phyloP scores from a whole-genome alignment of 768 basidiomycete species.

The Hygrocybe punicea region DNA sequence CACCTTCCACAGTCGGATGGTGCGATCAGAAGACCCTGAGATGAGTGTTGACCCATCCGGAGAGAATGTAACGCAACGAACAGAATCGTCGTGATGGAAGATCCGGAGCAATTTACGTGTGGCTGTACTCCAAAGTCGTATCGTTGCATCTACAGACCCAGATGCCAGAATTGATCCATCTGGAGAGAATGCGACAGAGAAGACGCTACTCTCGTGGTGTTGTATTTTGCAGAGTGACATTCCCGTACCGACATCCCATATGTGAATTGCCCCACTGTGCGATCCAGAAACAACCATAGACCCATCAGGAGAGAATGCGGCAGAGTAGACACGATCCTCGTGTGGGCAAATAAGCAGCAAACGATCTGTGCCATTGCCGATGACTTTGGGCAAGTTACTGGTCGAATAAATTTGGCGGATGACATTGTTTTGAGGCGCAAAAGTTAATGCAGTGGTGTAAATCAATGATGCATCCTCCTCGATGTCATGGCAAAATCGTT shows the following conservation, averaged over 20 bases:
- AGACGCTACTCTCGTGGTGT: neutral
- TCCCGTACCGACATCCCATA: neutral
- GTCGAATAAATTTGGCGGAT: neutral
- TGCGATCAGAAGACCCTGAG: neutral
- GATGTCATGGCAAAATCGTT: too few species aligned
- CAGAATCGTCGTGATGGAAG: neutral
- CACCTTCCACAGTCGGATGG: neutral
- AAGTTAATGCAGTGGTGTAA: neutral
- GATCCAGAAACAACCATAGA: conserved; percentile 20
- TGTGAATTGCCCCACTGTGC: neutral
- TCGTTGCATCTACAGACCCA: neutral
- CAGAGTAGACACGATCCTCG: conserved; percentile 11
- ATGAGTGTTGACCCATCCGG: conserved; percentile 6
- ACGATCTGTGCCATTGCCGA: neutral
- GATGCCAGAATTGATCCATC: neutral
- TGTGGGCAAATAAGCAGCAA: neutral
- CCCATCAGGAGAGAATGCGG: conserved; percentile 27
- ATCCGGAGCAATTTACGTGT: neutral
- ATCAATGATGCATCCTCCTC: neutral
- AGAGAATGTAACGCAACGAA: conserved; percentile 7
- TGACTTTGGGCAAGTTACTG: neutral
- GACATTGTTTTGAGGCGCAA: neutral
- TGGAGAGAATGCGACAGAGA: neutral
- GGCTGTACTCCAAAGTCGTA: neutral
- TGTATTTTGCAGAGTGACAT: too few species aligned